These are phyloP conservation scores for Solanum chacoense DNA, from an alignment of 305 asterid species.

Conservation along the genomic window DNA sequence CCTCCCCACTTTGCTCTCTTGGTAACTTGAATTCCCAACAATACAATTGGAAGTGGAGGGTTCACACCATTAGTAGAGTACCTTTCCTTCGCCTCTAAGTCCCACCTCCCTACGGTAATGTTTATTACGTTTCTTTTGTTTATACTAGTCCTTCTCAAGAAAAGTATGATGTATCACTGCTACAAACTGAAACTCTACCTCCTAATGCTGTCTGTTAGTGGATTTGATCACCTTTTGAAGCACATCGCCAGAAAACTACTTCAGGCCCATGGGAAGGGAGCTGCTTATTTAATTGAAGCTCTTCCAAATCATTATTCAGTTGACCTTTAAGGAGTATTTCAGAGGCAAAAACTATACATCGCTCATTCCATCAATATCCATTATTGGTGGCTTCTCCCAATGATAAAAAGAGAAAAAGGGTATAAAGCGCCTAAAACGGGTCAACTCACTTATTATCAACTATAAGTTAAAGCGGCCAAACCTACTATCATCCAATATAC, in stretches of 20 bases:
- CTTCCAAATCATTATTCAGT: background rate
- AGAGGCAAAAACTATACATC: background rate
- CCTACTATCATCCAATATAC: background rate
- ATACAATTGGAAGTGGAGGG: background rate
- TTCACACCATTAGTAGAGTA: background rate
- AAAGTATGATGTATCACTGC: background rate
- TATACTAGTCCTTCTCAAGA: background rate
- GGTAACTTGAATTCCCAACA: background rate
- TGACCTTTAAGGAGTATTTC: background rate
- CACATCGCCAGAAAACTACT: background rate
- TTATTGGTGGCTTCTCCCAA: background rate
- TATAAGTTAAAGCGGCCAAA: background rate
- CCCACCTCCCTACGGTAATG: background rate
- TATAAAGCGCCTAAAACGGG: background rate
- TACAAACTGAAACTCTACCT: background rate
- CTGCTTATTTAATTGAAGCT: background rate
- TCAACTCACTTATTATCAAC: background rate
- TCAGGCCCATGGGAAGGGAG: background rate
- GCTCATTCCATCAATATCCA: background rate
- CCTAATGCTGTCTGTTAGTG: background rate
- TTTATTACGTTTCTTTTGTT: background rate
- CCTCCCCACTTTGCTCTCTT: background rate
- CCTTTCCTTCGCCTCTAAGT: background rate
- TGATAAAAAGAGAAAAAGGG: background rate
- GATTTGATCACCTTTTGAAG: background rate